Conservation (phyloP, 768 basidiomycete species). For the Rubroboletus satanas region DNA sequence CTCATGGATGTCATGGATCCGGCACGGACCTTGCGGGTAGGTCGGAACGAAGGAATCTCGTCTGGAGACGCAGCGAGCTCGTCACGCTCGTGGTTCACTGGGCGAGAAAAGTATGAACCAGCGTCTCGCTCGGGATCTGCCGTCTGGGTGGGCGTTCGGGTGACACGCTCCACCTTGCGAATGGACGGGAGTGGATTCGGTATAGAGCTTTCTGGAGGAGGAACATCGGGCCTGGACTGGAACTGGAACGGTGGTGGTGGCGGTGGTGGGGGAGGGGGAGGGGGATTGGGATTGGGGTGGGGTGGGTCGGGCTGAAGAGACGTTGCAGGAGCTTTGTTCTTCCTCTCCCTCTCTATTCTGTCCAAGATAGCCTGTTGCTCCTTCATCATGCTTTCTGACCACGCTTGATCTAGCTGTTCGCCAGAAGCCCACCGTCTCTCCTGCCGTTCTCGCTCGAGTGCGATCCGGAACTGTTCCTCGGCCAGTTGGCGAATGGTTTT, state of each 20-base stretch:
- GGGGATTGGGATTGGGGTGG: not conserved
- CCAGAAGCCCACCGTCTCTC: conserved; percentile 49
- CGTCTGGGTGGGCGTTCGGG: conserved; percentile 17
- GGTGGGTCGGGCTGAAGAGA: conserved; percentile 9
- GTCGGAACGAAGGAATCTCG: conserved; percentile 14
- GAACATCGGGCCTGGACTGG: not conserved
- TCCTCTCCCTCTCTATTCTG: conserved; percentile 41
- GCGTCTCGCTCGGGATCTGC: conserved; percentile 25
- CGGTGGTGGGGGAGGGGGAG: not conserved
- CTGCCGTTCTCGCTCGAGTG: conserved; percentile 46
- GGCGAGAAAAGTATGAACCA: conserved; percentile 16
- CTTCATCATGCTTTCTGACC: conserved; percentile 32
- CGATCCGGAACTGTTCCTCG: conserved; percentile 42
- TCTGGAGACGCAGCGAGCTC: conserved; percentile 18
- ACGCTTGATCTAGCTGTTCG: conserved; percentile 30
- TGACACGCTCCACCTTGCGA: conserved; percentile 17
- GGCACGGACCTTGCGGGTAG: conserved; percentile 21
- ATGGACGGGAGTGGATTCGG: conserved; percentile 7
- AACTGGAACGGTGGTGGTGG: conserved; percentile 1
- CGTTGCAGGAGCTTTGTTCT: conserved; percentile 11
- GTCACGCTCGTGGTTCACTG: conserved; percentile 16
- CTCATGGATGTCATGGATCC: conserved; percentile 26
- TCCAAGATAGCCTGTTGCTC: conserved; percentile 47
- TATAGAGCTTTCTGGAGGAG: conserved; percentile 5
- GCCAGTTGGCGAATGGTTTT: conserved; percentile 43